A percentile compares a stretch with the other conserved stretches of the same genome.
Evolutionary conservation across 768 basidiomycete species (phyloP).

Genomic region (Lactarius psammicola): DNA sequence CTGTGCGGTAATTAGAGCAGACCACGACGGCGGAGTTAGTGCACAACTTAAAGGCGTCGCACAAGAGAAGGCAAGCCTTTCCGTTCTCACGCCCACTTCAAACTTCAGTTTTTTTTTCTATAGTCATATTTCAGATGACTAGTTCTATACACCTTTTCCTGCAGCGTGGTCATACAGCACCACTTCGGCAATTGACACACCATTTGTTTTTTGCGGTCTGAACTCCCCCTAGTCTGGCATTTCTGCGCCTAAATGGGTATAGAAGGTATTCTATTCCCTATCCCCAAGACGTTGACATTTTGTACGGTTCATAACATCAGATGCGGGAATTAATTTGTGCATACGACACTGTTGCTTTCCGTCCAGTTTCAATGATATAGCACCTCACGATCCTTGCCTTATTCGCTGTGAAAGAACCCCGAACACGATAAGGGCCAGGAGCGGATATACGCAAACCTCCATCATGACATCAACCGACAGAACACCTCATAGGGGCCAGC

Average conservation of each 20-base stretch:
- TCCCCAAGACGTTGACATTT: neutral
- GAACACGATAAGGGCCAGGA: neutral
- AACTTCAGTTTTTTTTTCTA: neutral
- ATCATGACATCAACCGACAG: neutral
- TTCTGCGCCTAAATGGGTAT: neutral
- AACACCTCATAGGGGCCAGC: neutral
- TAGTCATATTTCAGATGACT: neutral
- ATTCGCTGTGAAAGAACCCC: neutral
- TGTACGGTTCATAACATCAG: neutral
- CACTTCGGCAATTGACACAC: neutral
- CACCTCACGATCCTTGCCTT: neutral
- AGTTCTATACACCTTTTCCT: neutral
- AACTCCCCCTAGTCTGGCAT: neutral
- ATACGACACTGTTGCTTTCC: neutral
- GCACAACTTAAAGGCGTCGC: neutral
- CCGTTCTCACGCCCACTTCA: neutral
- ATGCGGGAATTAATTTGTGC: neutral
- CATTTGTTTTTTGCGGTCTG: neutral
- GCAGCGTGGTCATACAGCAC: neutral
- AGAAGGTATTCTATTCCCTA: neutral
- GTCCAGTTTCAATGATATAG: neutral
- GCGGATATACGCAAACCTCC: neutral
- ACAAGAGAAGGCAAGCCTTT: neutral
- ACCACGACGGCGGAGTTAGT: conserved; percentile 1
- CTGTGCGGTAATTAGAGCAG: neutral